Base-by-base conservation (phyloP, 2,329 filamentous ascomycete genomes). In the Botryotinia calthae region DNA sequence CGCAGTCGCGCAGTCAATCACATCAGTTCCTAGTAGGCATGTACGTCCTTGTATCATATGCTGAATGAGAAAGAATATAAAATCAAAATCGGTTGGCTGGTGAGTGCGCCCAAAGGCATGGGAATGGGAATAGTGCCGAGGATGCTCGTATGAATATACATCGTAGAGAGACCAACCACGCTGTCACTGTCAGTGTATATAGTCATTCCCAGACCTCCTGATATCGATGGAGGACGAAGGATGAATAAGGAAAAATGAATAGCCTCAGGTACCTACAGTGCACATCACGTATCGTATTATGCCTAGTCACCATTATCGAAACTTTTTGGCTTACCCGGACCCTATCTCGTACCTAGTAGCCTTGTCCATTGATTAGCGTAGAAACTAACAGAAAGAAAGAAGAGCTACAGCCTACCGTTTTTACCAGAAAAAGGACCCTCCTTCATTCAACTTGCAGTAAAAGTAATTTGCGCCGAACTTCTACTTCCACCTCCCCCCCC, bases 401-500 rank as follows among this genome's bases (percentile, higher is more conserved):
- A 56, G 16, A 44, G 14, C 58, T 67, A 54, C 48, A 54, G n/a
- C 48, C 48, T 54, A 56, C 59, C 34, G 46, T 71, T 65, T 48
- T 54, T 71, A 42, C 65, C 44, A 63, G 59, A n/a, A 54, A 54
- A 54, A 56, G 51, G 51, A 64, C 59, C 44, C 70, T 64, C 28
- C 31, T 40, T 31, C 34, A 65, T 66, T 44, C 46, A 48, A 44
- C 61, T 56, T 44, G 62, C 61, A 65, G 48, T 44, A 71, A 56
- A 62, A 62, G 59, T 62, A 42, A 66, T 65, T 58, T 65, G 62
- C 70, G 64, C 51, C 51, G n/a, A 59, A 42, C 62, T 46, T 48
- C 34, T 67, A 64, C 28, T 48, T 72, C 59, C 69, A 44, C 73
- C 59, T 65, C 65, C 59, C 62, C 70, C 71, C 65, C 59, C 62